Conservation (phyloP, 1,284 basidiomycete genomes). For the Cryptococcus sp. region DNA sequence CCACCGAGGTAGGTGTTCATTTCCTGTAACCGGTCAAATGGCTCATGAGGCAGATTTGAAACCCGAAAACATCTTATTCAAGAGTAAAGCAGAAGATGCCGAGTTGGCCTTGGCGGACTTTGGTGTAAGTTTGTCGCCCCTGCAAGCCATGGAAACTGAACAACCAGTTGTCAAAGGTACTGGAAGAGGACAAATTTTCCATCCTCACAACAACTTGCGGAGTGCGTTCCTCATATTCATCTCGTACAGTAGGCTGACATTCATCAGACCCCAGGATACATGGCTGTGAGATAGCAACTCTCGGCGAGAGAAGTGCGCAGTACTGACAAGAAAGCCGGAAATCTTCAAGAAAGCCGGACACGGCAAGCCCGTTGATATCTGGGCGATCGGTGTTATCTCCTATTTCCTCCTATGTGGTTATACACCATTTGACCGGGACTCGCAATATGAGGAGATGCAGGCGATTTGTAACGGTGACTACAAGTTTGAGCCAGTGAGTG, state of each 20-base stretch:
- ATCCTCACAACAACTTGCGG: constrained; percentile 93
- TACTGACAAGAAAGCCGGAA: constrained; percentile 58
- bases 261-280: constrained; percentile 57
- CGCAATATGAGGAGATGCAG: constrained; percentile 81
- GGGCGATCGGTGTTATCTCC: constrained; percentile 95
- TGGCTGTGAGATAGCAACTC: constrained; percentile 58
- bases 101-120: constrained; percentile 98
- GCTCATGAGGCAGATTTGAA: constrained; percentile 66
- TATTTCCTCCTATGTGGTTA: constrained; percentile 94
- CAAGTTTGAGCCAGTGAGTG: constrained; percentile 68
- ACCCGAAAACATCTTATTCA: constrained; percentile 95
- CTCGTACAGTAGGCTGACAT: constrained; percentile 1
- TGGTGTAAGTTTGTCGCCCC: constrained; percentile 60
- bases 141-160: neutral
- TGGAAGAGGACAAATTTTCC: constrained; percentile 85
- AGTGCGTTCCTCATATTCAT: constrained; percentile 60
- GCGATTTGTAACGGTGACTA: constrained; percentile 90
- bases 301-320: neutral
- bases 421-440: constrained; percentile 89
- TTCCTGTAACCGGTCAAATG: neutral
- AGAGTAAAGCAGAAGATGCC: constrained; percentile 79
- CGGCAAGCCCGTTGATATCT: constrained; percentile 91
- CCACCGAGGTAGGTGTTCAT: constrained; percentile 65
- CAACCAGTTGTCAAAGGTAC: constrained; percentile 56
- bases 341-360: constrained; percentile 97